A percentile compares a stretch with the other conserved stretches of the same genome.
phyloP scores from a whole-genome alignment of 2,329 filamentous ascomycete species.

The Ascosphaera pollenicola region DNA sequence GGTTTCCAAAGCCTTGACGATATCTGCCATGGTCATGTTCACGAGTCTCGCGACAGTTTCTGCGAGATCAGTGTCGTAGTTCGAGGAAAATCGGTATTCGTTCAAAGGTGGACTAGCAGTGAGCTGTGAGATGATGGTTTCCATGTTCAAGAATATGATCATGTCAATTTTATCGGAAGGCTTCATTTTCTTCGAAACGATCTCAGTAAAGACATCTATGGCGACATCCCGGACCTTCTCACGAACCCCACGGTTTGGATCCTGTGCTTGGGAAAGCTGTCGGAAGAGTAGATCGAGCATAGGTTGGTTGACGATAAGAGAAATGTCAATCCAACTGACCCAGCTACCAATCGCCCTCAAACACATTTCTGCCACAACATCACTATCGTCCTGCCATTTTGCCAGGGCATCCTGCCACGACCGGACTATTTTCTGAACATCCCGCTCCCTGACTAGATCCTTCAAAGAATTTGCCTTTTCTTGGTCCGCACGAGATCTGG shows the following conservation, averaged over 20 bases:
- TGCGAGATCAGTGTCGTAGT: slow-evolving; percentile 87
- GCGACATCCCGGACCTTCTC: slow-evolving; percentile 77
- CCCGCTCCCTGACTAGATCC: slow-evolving; percentile 65
- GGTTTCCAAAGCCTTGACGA: slow-evolving; percentile 69
- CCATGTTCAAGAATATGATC: slow-evolving; percentile 74
- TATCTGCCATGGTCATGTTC: slow-evolving; percentile 70
- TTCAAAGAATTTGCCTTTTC: slow-evolving; percentile 80
- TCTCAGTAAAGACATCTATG: slow-evolving; percentile 87
- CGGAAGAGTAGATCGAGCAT: slow-evolving; percentile 73
- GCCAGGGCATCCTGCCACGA: slow-evolving; percentile 84
- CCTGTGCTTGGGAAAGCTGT: slow-evolving; percentile 54
- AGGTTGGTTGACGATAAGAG: slow-evolving; percentile 69
- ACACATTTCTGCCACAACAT: slow-evolving; percentile 62
- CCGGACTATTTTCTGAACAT: slow-evolving; percentile 67
- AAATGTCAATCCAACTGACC: slow-evolving; percentile 98
- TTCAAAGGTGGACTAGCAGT: slow-evolving; percentile 61
- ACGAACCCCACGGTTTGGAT: slow-evolving; percentile 40
- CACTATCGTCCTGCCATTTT: slow-evolving; percentile 49
- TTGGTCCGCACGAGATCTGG: slow-evolving; percentile 53
- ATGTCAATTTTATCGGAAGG: slow-evolving; percentile 80
- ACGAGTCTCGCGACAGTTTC: slow-evolving; percentile 91
- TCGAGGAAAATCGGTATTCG: slow-evolving; percentile 56
- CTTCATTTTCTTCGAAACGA: slow-evolving; percentile 96
- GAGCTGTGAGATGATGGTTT: slow-evolving; percentile 66
- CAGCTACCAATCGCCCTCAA: slow-evolving; percentile 85